These are phyloP conservation scores for Pyrenochaeta sp. DNA, from an alignment of 2,329 filamentous ascomycete genomes.

Conservation along the genomic window DNA sequence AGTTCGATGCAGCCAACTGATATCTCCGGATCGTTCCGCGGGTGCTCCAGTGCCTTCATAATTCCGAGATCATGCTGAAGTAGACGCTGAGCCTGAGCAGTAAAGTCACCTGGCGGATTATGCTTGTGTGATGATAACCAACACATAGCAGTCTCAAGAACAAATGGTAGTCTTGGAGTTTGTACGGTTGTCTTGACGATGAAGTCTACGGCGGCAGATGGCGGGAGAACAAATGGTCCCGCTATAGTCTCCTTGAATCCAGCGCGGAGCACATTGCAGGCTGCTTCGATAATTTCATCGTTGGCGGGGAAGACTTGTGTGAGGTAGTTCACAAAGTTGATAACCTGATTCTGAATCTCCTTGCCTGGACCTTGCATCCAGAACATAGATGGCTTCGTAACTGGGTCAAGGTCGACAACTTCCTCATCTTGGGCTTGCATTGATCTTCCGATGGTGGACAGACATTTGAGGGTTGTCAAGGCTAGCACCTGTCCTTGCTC, in stretches of 20 bases:
- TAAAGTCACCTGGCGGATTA: constrained; percentile 50
- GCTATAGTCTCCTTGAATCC: constrained; percentile 78
- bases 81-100: constrained; percentile 38
- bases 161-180: constrained; percentile 71
- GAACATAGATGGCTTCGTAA: constrained; percentile 49
- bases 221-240: constrained; percentile 78
- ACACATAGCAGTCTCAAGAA: constrained; percentile 75
- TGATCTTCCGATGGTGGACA: constrained; percentile 74
- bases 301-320: constrained; percentile 64
- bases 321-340: constrained; percentile 59
- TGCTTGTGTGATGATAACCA: constrained; percentile 60
- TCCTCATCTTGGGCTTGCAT: constrained; percentile 73
- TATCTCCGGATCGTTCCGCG: constrained; percentile 73
- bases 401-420: constrained; percentile 71
- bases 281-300: constrained; percentile 73
- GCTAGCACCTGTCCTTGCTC: constrained; percentile 55
- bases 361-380: constrained; percentile 60
- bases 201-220: constrained; percentile 70
- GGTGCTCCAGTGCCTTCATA: constrained; percentile 67
- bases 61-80: constrained; percentile 69
- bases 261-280: constrained; percentile 74
- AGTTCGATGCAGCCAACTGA: constrained; percentile 78
- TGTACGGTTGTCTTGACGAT: constrained; percentile 65
- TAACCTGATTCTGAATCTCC: constrained; percentile 59
- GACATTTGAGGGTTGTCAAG: constrained; percentile 68